Percentiles rank a stretch among this genome's conserved stretches.
phyloP scores from a whole-genome alignment of 2,329 filamentous ascomycete species.

The Didymella exigua region DNA sequence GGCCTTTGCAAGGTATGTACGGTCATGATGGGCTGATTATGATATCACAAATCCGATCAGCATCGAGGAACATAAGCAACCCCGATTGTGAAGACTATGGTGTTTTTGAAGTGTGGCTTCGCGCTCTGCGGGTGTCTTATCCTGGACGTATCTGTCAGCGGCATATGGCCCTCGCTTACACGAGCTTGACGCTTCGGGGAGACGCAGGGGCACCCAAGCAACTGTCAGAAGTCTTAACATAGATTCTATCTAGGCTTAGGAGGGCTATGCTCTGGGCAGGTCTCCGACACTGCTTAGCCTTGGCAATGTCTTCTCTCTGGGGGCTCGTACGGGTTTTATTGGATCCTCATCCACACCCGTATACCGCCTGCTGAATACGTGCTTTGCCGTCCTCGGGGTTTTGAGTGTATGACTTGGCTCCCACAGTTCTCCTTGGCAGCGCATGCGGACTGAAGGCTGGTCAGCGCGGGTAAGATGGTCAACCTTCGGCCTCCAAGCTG shows the following conservation, averaged over 20 bases:
- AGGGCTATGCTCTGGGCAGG: conserved; percentile 4
- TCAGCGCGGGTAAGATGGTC: conserved; percentile 9
- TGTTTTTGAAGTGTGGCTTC: neutral
- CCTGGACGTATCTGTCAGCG: conserved; percentile 2
- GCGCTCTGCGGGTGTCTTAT: conserved; percentile 7
- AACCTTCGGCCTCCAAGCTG: conserved; percentile 7
- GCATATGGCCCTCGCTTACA: conserved; percentile 1
- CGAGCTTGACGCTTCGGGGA: conserved; percentile 3
- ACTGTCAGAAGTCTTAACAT: conserved; percentile 19
- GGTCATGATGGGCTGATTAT: neutral
- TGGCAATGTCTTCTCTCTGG: conserved; percentile 22
- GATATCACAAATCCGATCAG: neutral
- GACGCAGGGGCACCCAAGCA: conserved; percentile 16
- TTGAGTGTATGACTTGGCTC: conserved; percentile 38
- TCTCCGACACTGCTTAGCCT: conserved; percentile 11
- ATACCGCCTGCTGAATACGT: conserved; percentile 20
- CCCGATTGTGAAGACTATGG: neutral
- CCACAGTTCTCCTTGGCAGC: conserved; percentile 26
- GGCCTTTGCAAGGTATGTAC: conserved; percentile 2
- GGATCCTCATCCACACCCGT: conserved; percentile 3
- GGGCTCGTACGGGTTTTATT: conserved; percentile 10
- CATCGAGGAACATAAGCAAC: neutral
- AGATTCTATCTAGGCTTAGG: neutral
- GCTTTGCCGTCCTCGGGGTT: conserved; percentile 10
- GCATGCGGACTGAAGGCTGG: conserved; percentile 14